Conservation (phyloP, 2,329 filamentous ascomycete species). For the Didymella segeticola region DNA sequence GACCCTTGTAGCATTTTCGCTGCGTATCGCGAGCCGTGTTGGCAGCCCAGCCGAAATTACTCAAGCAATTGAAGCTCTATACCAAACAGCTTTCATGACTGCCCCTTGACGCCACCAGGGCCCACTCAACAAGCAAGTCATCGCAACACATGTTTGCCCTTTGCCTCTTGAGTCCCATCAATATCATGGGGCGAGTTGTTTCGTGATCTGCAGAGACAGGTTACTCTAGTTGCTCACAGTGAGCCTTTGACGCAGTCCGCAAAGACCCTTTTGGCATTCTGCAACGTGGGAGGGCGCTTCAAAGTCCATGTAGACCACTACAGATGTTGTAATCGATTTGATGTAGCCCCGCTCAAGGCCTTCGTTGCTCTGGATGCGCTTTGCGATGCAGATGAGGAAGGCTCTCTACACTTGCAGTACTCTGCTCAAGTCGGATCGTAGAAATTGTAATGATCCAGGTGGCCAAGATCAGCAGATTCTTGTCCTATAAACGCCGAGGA, state of each 20-base stretch:
- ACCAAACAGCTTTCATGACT: background rate
- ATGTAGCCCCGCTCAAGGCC: background rate
- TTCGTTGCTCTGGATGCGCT: background rate
- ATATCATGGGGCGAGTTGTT: background rate
- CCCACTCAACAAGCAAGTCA: background rate
- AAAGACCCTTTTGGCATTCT: no score
- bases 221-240: no score
- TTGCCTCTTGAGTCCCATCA: background rate
- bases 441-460: constrained; percentile 36
- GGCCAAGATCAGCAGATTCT: constrained; percentile 21
- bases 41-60: constrained; percentile 3
- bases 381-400: background rate
- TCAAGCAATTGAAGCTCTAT: background rate
- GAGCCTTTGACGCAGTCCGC: no score
- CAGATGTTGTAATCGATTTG: background rate
- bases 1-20: constrained; percentile 27
- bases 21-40: constrained; percentile 24
- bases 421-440: constrained; percentile 32
- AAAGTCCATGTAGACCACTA: background rate
- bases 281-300: background rate
- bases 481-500: constrained; percentile 41
- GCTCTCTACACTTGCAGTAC: background rate
- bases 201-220: no score
- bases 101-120: background rate
- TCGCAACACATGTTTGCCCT: background rate